These are phyloP conservation scores for Pseudozyma flocculosa DNA, from an alignment of 1,284 basidiomycete species.

Conservation along the genomic window DNA sequence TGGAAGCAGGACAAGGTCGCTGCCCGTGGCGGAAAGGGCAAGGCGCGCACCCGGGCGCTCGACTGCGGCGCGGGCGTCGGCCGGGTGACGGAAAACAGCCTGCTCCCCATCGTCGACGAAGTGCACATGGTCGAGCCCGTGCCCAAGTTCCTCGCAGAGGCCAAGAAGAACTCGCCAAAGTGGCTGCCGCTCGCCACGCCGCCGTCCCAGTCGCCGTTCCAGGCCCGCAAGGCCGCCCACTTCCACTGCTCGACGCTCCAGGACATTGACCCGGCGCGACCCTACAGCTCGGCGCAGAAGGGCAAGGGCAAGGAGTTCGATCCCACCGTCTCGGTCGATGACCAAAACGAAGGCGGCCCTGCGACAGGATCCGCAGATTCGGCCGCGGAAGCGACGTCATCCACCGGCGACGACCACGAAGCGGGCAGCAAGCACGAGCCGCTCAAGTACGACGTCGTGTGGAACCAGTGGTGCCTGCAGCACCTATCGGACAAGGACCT, in stretches of 20 bases:
- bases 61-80: conserved; percentile 57
- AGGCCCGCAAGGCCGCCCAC: conserved; percentile 50
- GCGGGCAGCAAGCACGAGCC: conserved; percentile 29
- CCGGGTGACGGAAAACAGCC: conserved; percentile 49
- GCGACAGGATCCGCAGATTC: conserved; percentile 3
- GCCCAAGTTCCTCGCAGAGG: conserved; percentile 50
- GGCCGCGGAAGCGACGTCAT: no score
- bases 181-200: conserved; percentile 43
- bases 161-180: conserved; percentile 31
- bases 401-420: neutral
- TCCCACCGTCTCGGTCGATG: conserved; percentile 16
- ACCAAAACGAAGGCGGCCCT: conserved; percentile 1
- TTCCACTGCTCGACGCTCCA: conserved; percentile 54
- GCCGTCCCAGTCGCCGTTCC: conserved; percentile 35
- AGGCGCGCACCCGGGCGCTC: conserved; percentile 44
- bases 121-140: conserved; percentile 57
- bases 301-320: conserved; percentile 9
- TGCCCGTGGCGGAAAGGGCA: conserved; percentile 42
- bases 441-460: conserved; percentile 49
- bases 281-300: conserved; percentile 22
- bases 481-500: conserved; percentile 55
- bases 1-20: conserved; percentile 42
- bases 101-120: conserved; percentile 52
- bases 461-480: conserved; percentile 57
- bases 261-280: conserved; percentile 43